These are phyloP conservation scores for Fraxinus anomala DNA, from an alignment of 257 asterid species.

Conservation along the genomic window DNA sequence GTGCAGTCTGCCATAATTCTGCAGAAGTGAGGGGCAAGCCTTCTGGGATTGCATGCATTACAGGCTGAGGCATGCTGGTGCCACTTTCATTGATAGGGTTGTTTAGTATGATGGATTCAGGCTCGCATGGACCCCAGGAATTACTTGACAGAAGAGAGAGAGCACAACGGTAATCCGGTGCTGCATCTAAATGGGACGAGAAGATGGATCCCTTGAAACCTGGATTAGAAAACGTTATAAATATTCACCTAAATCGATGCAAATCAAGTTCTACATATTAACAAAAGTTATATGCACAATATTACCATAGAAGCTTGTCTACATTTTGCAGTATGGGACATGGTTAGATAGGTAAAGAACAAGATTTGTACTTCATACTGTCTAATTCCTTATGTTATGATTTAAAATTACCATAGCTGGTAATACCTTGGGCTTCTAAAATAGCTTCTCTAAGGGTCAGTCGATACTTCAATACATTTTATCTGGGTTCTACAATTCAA, in stretches of 20 bases:
- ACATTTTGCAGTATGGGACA: background rate
- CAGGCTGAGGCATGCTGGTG: conserved; percentile 31
- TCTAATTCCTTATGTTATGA: background rate
- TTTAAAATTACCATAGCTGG: background rate
- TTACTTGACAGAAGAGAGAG: conserved; percentile 98
- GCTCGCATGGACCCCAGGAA: conserved; percentile 66
- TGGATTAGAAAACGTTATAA: conserved; percentile 14
- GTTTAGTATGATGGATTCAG: conserved; percentile 42
- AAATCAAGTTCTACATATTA: background rate
- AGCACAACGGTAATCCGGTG: conserved; percentile 70
- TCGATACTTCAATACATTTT: background rate
- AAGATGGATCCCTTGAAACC: conserved; percentile 58
- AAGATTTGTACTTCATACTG: background rate
- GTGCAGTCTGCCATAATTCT: conserved; percentile 54
- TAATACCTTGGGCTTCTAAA: background rate
- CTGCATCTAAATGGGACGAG: conserved; percentile 44
- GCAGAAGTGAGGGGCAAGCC: conserved; percentile 51
- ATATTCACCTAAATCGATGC: background rate
- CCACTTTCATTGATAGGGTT: conserved; percentile 42
- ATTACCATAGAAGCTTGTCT: background rate
- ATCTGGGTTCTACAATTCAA: background rate
- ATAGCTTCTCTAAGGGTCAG: background rate
- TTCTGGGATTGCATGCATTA: conserved; percentile 49
- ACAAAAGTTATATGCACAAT: conserved; percentile 1
- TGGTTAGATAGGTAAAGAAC: background rate